These are phyloP conservation scores for Neurospora cerealis DNA, from an alignment of 495 filamentous ascomycete genomes.

Conservation along the genomic window DNA sequence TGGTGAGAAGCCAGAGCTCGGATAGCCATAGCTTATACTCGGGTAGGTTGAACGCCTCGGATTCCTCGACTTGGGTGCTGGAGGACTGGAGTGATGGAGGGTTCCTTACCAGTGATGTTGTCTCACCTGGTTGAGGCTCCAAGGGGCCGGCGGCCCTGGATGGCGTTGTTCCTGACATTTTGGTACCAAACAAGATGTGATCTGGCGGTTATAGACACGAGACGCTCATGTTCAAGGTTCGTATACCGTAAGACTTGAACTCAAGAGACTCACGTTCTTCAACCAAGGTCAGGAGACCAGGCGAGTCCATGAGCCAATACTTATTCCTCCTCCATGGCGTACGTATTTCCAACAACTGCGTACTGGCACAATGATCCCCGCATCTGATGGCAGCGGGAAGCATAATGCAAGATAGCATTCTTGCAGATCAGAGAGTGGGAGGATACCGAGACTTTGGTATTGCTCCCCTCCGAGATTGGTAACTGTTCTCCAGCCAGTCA, in stretches of 20 bases:
- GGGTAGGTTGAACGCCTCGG: slow-evolving; percentile 1
- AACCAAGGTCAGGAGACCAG: neutral
- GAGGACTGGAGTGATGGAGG: slow-evolving; percentile 8
- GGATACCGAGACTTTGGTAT: neutral
- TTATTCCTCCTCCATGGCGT: neutral
- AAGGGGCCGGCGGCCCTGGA: slow-evolving; percentile 1
- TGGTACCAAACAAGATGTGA: neutral
- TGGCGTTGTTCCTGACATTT: neutral
- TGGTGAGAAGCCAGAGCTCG: slow-evolving; percentile 62
- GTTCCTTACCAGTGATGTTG: slow-evolving; percentile 40
- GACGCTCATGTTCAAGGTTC: neutral
- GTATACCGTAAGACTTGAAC: neutral
- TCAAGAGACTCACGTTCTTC: neutral
- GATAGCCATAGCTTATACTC: slow-evolving; percentile 26
- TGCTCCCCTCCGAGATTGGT: neutral
- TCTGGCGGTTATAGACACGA: neutral
- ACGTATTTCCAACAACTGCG: neutral
- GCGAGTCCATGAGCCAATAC: neutral
- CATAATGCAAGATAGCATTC: neutral
- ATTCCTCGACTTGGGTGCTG: neutral
- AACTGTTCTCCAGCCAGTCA: neutral
- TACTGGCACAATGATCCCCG: neutral
- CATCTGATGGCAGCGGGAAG: neutral
- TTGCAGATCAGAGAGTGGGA: neutral
- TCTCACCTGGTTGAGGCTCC: slow-evolving; percentile 24